Base-by-base conservation (phyloP, 1,139 yeast species). In the Hyphopichia pseudoburtonii region DNA sequence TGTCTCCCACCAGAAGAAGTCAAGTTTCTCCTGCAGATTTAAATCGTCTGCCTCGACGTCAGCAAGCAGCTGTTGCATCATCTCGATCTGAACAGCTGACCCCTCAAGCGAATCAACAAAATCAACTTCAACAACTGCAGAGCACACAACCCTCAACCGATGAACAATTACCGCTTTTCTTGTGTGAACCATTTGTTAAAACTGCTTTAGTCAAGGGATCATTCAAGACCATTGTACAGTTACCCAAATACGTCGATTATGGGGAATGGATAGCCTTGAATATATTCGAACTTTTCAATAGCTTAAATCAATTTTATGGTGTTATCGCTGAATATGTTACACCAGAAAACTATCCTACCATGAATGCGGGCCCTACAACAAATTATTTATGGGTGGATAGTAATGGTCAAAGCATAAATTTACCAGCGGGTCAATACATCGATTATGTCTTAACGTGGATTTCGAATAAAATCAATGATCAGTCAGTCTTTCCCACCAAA, bases 171-270 rank as follows among this genome's bases (percentile, higher is more conserved):
- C 95, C 90, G 9, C 70, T 85, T 34, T 92, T 89, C 56, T 60
- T 92, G 51, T 84, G 95, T 56, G 96, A 90, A 49, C 97, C 97
- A 11, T 94, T 86, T 61, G 94, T 90, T 5, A 83, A 90, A 44
- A 87, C 97, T 0, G 95, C 97, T 0, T 70, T 92, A 32, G 98
- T 94, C 24, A 92, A 92, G 55, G 99, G 99, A n/a, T 86, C 96
- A 1, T 94, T 89, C 67, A 89, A 86, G 53, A 90, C 98, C 1
- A 92, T 92, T 46, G 97, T 92, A 2, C 96, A 87, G 57, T 72
- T 88, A 22, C 98, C 99, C 17, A 88, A 87, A 57, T 92, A 90
- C 55, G 97, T 94, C 17, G 97, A 94, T 54, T 74, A 79, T 44
- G 86, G 90, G 36, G 99, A 92, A 60, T 92, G 99, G 99, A 72